phyloP scores from a whole-genome alignment of 768 basidiomycete species.

The Kwoniella bestiolae region DNA sequence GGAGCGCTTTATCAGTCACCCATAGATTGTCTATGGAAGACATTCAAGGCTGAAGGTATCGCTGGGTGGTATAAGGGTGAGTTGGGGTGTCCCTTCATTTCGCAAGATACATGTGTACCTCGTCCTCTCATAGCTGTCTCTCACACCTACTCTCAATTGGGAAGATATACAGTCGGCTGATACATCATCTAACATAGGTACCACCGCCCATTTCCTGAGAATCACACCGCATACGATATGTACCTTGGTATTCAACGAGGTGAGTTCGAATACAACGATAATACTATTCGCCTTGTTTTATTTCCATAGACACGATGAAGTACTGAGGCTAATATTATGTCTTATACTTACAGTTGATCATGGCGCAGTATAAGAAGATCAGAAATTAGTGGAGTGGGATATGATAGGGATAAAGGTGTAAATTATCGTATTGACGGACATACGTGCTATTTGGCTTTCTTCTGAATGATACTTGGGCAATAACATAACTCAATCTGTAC shows the following conservation, averaged over 20 bases:
- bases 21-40: conserved; percentile 96
- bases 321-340: background rate
- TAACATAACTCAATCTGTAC: too few species aligned
- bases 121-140: too few species aligned
- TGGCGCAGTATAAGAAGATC: conserved; percentile 51
- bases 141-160: too few species aligned
- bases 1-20: conserved; percentile 87
- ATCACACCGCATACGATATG: conserved; percentile 91
- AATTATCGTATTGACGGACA: background rate
- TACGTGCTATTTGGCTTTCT: too few species aligned
- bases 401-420: background rate
- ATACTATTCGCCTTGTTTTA: background rate
- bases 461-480: too few species aligned
- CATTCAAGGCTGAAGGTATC: conserved; percentile 83
- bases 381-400: conserved; percentile 3
- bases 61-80: conserved; percentile 94
- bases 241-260: conserved; percentile 79
- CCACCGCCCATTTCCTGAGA: conserved; percentile 88
- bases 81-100: conserved; percentile 9
- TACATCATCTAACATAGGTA: too few species aligned
- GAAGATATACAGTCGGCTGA: too few species aligned
- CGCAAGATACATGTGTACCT: too few species aligned
- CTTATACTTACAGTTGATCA: conserved; percentile 35
- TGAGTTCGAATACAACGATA: conserved; percentile 21
- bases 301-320: background rate